Base-by-base conservation (phyloP, 345 rosid species). In the Cardiospermum halicacabum region DNA sequence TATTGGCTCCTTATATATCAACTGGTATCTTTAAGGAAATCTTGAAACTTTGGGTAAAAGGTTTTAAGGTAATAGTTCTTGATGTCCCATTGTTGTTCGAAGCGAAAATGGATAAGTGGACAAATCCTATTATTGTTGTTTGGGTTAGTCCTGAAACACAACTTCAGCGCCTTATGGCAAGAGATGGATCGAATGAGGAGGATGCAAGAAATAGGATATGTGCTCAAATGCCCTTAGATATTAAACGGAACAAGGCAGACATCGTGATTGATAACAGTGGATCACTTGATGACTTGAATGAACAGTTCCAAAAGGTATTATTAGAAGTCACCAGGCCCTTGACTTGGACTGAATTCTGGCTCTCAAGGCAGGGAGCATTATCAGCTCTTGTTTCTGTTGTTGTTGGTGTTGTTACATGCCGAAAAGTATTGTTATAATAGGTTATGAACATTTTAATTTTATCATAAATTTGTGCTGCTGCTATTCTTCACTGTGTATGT, bases 31-130 rank as follows among this genome's bases (percentile, higher is more conserved):
- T 85, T 65, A 53, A 62, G 55, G 91, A 87, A 76, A 74, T 88
- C 53, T 31, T 87, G 27, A 86, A 81, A 71, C 85, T 82, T 32
- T 91, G 99, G 99, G 53, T 78, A 32, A 85, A 78, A 69, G 95
- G 95, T 16, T 75, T 62, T 54, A 84, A 83, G 68, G 84, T 89
- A 50, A 80, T 91, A 7, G 86, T 89, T 62, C 89, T 91, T 2
- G 99, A 93, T 63, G 65, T 93, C 42, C 98, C 98, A 5, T 75
- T 93, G 56, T 61, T 90, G 72, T 90, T 93, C 8, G 97, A 90
- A 81, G 90, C 78, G 39, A 88, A 81, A 78, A 80, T 94, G 86
- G 91, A 89, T 61, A 85, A 65, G 67, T 89, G 91, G 97, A 89
- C 97, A 3, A 91, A 85, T 50, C 97, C 97, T 27, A 74, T 79